Evolutionary conservation across 441 rosid species (phyloP).

Genomic region (Cnidoscolus chayamansa): DNA sequence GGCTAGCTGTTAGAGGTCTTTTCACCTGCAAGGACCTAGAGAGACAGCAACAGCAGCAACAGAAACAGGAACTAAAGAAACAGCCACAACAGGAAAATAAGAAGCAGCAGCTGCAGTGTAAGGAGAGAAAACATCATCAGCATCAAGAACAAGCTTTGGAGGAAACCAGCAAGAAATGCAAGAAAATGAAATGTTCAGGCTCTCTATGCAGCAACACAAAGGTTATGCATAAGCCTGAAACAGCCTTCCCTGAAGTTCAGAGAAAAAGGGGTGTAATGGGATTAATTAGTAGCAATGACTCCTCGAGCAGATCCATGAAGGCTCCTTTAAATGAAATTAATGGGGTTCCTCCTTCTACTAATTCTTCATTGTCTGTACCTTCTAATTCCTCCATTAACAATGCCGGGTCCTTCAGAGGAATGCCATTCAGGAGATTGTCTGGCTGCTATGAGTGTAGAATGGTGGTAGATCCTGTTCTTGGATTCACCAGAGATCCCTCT

Average conservation of each 20-base stretch:
- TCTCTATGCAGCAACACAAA: constrained; percentile 67
- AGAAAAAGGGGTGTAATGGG: constrained; percentile 36
- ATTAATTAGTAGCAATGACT: constrained; percentile 15
- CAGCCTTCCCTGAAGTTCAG: constrained; percentile 31
- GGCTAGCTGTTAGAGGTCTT: constrained; percentile 51
- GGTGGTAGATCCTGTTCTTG: constrained; percentile 76
- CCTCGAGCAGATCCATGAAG: constrained; percentile 53
- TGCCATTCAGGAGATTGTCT: constrained; percentile 62
- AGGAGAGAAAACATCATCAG: constrained; percentile 24
- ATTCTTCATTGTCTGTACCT: constrained; percentile 40
- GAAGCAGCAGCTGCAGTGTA: constrained; percentile 10
- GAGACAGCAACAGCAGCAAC: constrained; percentile 22
- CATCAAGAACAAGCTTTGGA: constrained; percentile 25
- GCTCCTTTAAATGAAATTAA: constrained; percentile 38
- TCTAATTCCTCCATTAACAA: constrained; percentile 28
- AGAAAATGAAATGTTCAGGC: constrained; percentile 70
- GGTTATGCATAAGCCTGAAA: constrained; percentile 54
- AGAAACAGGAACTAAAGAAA: not conserved
- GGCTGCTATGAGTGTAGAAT: constrained; percentile 74
- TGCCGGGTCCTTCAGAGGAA: constrained; percentile 43
- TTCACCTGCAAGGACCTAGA: constrained; percentile 40
- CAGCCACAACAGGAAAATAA: constrained; percentile 16
- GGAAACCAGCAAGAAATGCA: constrained; percentile 46
- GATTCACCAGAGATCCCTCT: constrained; percentile 53
- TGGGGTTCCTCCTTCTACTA: constrained; percentile 37